phyloP scores from a whole-genome alignment of 768 basidiomycete genomes.

The Mycena rosella region DNA sequence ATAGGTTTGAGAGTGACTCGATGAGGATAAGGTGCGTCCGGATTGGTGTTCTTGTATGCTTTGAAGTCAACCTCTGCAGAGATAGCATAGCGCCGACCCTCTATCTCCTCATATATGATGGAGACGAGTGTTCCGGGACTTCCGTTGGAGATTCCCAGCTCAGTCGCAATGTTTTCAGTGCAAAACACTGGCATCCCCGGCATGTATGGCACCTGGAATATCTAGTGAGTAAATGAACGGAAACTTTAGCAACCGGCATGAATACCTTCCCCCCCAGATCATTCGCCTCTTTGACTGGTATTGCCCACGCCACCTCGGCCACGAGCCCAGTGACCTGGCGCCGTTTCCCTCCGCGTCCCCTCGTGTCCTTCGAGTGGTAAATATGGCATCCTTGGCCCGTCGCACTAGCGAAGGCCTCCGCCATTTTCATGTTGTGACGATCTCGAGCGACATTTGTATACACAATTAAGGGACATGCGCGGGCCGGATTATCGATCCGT shows the following conservation, averaged over 20 bases:
- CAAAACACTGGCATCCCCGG: conserved; percentile 10
- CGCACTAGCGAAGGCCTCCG: conserved; percentile 25
- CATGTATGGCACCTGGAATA: background rate
- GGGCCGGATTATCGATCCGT: conserved; percentile 7
- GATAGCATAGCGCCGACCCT: conserved; percentile 4
- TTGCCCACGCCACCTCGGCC: background rate
- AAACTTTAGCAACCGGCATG: too few species aligned
- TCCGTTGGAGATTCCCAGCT: conserved; percentile 7
- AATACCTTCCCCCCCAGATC: conserved; percentile 1
- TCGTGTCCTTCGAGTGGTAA: conserved; percentile 17
- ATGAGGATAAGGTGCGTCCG: background rate
- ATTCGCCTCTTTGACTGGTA: conserved; percentile 6
- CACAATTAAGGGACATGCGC: conserved; percentile 9
- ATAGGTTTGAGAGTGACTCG: background rate
- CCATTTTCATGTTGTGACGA: conserved; percentile 8
- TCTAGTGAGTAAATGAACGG: too few species aligned
- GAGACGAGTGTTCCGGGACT: conserved; percentile 6
- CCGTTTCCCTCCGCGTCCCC: background rate
- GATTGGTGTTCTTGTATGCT: background rate
- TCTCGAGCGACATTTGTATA: conserved; percentile 21
- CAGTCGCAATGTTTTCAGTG: conserved; percentile 20
- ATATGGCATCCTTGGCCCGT: conserved; percentile 15
- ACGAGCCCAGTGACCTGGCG: background rate
- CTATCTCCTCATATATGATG: background rate
- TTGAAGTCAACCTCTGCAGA: background rate